phyloP scores from a whole-genome alignment of 73 alveolate species.

The Halteria grandinella region DNA sequence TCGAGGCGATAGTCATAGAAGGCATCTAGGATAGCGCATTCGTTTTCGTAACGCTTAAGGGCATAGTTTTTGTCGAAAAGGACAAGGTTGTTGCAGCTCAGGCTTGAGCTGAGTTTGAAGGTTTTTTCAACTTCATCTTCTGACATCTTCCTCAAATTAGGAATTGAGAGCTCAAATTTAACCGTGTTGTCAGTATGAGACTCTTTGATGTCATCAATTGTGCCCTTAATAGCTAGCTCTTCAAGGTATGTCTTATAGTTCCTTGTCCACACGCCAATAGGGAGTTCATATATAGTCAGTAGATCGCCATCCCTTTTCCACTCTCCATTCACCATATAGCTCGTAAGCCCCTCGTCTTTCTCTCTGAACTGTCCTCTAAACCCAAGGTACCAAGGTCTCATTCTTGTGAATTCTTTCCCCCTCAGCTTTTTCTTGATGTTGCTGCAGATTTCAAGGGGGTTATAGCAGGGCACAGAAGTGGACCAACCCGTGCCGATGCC shows the following conservation, averaged over 20 bases:
- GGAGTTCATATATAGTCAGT: constrained; percentile 95
- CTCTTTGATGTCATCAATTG: constrained; percentile 92
- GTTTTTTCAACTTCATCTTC: constrained; percentile 77
- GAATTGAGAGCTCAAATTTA: constrained; percentile 72
- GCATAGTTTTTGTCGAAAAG: constrained; percentile 85
- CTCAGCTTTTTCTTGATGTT: constrained; percentile 76
- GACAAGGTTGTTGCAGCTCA: constrained; percentile 88
- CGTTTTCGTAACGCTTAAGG: too few species aligned
- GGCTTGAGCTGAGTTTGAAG: constrained; percentile 78
- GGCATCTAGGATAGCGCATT: too few species aligned
- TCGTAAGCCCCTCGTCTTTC: constrained; percentile 66
- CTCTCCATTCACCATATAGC: constrained; percentile 71
- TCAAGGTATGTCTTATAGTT: constrained; percentile 90
- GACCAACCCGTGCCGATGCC: constrained; percentile 99
- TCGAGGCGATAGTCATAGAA: too few species aligned
- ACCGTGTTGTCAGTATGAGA: constrained; percentile 93
- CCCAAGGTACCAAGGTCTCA: constrained; percentile 99
- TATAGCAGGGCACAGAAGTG: constrained; percentile 91
- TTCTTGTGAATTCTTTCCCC: constrained; percentile 75
- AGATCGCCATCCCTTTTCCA: constrained; percentile 74
- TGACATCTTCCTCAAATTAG: constrained; percentile 43
- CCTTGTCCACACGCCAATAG: constrained; percentile 91
- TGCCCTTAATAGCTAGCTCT: constrained; percentile 81
- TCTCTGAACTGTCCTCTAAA: constrained; percentile 88
- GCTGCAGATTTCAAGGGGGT: constrained; percentile 92